Base-by-base conservation (phyloP, 768 basidiomycete species). In the Scleroderma citrinum region DNA sequence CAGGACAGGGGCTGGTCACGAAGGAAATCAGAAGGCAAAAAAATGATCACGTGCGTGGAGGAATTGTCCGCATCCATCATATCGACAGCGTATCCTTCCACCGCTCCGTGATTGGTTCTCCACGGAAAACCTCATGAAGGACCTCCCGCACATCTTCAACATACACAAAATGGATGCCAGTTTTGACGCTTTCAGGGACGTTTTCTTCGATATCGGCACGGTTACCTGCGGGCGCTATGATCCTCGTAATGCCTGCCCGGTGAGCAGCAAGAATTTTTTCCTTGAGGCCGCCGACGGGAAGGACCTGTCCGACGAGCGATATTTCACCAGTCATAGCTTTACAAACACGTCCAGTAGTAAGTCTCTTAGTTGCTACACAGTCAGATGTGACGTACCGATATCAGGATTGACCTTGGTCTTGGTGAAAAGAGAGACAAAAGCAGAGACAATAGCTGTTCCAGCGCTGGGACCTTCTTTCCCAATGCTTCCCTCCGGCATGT, bases 251-350 rank as follows among this genome's bases (percentile, higher is more conserved):
- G 3, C 92, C 93, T 1, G 96, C 92, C 16, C 96, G 83, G 63
- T 99, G 96, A 0, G 96, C 95, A 1, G 95, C 95, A 2, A 97
- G 78, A 53, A 95, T 92, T 75, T 96, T 94, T 71, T 92, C 90
- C 72, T 96, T 97, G 54, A 98, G 69, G 0, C 95, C 95, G 7
- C 95, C 95, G 10, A 99, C 95, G 2, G 95, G 92, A 1, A 96
- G 76, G 8, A 99, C 95, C 67, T 96, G 92, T 0, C 96, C 96
- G 0, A 93, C 86, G 14, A 99, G 82, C 2, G 94, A 92, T 49
- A 99, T 92, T 68, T 99, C 96, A 14, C 96, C 96, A 0, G 96
- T 98, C 92, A 98, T 94, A 6, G 96, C 93, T 92, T 52, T 1
- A 45, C 29, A 23, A 3, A 45, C 13, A 30, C 24, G 12, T 41